Conservation (phyloP, 78 protist species). For the Dictyostelium brefeldianum region DNA sequence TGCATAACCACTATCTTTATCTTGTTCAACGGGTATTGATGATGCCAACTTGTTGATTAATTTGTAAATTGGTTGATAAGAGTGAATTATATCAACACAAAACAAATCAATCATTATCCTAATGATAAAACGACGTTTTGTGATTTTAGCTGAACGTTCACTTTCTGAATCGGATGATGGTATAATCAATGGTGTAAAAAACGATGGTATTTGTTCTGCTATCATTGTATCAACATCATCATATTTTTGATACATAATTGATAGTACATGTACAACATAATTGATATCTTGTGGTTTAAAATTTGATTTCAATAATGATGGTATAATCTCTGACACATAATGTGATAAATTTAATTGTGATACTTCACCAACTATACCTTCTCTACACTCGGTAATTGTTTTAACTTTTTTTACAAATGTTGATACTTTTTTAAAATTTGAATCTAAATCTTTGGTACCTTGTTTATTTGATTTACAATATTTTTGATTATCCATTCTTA, state of each 20-base stretch:
- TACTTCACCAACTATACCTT: slow-evolving; percentile 21
- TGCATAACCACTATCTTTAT: slow-evolving; percentile 45
- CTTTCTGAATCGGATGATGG: slow-evolving; percentile 17
- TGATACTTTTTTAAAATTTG: slow-evolving; percentile 45
- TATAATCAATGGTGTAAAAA: slow-evolving; percentile 22
- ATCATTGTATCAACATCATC: slow-evolving; percentile 34
- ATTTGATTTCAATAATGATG: slow-evolving; percentile 53
- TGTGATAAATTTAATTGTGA: slow-evolving; percentile 44
- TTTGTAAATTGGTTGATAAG: slow-evolving; percentile 28
- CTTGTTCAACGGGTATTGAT: slow-evolving; percentile 34
- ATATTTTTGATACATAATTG: slow-evolving; percentile 50
- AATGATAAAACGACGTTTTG: slow-evolving; percentile 46
- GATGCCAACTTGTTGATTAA: slow-evolving; percentile 6
- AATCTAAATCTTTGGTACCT: slow-evolving; percentile 31
- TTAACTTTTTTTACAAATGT: slow-evolving; percentile 51
- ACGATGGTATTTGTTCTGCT: slow-evolving; percentile 14
- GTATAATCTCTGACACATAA: slow-evolving; percentile 52
- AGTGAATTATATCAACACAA: slow-evolving; percentile 54
- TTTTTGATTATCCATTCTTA: background rate
- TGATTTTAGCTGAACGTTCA: slow-evolving; percentile 41
- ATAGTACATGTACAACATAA: slow-evolving; percentile 22
- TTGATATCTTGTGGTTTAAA: slow-evolving; percentile 32
- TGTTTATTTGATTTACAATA: background rate
- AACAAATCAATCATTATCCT: slow-evolving; percentile 37
- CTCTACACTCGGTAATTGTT: slow-evolving; percentile 26